These are phyloP conservation scores for Moringa oleifera DNA, from an alignment of 345 rosid species.

Conservation along the genomic window DNA sequence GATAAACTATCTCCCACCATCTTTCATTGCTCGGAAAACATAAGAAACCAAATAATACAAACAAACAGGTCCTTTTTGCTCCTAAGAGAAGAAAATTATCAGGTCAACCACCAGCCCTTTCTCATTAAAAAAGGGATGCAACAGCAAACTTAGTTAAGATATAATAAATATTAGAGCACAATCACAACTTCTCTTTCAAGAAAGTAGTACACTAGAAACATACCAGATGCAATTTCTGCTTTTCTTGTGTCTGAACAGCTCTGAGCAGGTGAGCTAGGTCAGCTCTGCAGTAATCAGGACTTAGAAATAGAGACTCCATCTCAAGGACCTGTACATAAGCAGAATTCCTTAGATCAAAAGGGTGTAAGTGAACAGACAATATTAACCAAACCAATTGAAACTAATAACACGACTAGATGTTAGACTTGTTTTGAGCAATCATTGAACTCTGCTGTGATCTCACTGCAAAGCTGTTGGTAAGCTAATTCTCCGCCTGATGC, in stretches of 20 bases:
- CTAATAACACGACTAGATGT: not conserved
- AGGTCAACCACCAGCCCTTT: too few relatives aligned
- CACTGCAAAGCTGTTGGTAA: slow-evolving; percentile 77
- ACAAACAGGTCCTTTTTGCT: too few relatives aligned
- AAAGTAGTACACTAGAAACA: not conserved
- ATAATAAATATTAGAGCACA: not conserved
- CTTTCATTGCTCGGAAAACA: too few relatives aligned
- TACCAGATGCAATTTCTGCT: slow-evolving; percentile 79
- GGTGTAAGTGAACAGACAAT: not conserved
- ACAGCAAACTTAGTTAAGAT: too few relatives aligned
- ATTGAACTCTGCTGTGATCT: slow-evolving; percentile 71
- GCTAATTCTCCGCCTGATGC: slow-evolving; percentile 64
- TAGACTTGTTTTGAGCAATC: slow-evolving; percentile 86
- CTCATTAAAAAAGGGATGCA: too few relatives aligned
- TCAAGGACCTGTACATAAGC: slow-evolving; percentile 54
- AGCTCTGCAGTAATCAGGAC: slow-evolving; percentile 40
- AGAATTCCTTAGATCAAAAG: slow-evolving; percentile 1
- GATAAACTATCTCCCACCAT: too few relatives aligned
- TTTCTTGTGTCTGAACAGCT: slow-evolving; percentile 79
- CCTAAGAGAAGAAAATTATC: too few relatives aligned
- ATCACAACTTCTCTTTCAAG: not conserved
- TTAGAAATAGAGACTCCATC: slow-evolving; percentile 54
- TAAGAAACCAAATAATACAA: too few relatives aligned
- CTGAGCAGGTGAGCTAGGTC: slow-evolving; percentile 75
- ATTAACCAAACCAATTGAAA: not conserved